Conservation (phyloP, 2,329 filamentous ascomycete genomes). For the Sclerotinia glacialis region DNA sequence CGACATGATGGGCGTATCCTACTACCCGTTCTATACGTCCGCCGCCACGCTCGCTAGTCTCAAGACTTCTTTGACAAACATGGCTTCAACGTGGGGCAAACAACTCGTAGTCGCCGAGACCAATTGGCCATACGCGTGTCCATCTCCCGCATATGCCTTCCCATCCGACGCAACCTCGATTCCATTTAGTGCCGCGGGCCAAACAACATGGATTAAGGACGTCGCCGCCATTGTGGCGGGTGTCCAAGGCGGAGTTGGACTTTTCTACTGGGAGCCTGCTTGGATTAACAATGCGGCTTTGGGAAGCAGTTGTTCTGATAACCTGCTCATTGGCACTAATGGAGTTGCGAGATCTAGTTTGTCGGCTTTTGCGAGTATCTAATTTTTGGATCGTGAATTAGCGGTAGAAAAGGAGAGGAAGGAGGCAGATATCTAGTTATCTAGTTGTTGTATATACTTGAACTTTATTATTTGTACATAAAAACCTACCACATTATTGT, state of each 20-base stretch:
- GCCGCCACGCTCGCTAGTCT: slow-evolving; percentile 58
- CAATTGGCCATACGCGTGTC: slow-evolving; percentile 66
- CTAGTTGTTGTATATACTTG: neutral
- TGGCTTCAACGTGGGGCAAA: slow-evolving; percentile 62
- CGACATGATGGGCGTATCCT: slow-evolving; percentile 70
- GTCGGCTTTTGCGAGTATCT: slow-evolving; percentile 46
- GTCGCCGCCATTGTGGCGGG: slow-evolving; percentile 56
- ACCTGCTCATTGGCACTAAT: slow-evolving; percentile 57
- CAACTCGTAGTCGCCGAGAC: slow-evolving; percentile 67
- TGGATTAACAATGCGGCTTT: slow-evolving; percentile 65
- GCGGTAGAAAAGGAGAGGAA: neutral
- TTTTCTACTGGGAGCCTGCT: slow-evolving; percentile 74
- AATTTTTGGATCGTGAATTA: neutral
- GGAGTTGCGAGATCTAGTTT: slow-evolving; percentile 57
- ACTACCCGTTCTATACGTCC: slow-evolving; percentile 68
- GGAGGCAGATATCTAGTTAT: neutral
- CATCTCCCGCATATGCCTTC: slow-evolving; percentile 56
- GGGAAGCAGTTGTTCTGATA: slow-evolving; percentile 63
- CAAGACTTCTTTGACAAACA: slow-evolving; percentile 53
- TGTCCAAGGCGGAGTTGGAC: slow-evolving; percentile 53
- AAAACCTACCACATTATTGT: too few species aligned
- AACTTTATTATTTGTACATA: slow-evolving; percentile 1
- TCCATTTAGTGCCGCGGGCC: slow-evolving; percentile 61
- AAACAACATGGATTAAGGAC: slow-evolving; percentile 58
- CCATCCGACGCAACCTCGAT: slow-evolving; percentile 59